A percentile compares a stretch with the other conserved stretches of the same genome.
Evolutionary conservation across 345 rosid species (phyloP).

Genomic region (Corchorus olitorius): DNA sequence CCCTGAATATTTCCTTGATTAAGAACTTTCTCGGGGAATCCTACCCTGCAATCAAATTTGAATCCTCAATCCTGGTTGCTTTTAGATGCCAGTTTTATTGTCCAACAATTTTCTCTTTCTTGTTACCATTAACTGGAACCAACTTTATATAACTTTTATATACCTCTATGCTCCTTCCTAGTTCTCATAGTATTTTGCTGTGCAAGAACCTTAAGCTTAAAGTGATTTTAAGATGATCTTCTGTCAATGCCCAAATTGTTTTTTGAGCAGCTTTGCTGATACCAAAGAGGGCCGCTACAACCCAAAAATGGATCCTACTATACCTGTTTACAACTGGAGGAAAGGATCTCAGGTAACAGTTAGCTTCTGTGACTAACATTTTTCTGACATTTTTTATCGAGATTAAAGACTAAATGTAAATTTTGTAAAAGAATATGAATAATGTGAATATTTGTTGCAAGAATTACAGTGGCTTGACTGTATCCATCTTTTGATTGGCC

Average conservation of each 20-base stretch:
- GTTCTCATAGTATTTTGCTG: neutral
- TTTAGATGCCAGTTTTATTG: neutral
- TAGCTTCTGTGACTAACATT: slow-evolving; percentile 18
- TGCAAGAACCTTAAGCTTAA: neutral
- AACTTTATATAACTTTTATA: neutral
- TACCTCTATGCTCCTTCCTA: neutral
- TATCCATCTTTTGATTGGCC: slow-evolving; percentile 21
- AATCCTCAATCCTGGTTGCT: neutral
- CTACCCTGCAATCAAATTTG: neutral
- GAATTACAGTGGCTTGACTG: neutral
- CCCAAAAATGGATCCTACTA: slow-evolving; percentile 79
- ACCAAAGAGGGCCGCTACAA: slow-evolving; percentile 95
- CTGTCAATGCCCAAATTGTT: slow-evolving; percentile 1
- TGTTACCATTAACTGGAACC: neutral
- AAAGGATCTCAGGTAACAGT: slow-evolving; percentile 92
- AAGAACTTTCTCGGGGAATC: neutral
- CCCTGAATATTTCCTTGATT: neutral
- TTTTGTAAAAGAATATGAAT: neutral
- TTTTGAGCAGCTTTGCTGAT: slow-evolving; percentile 85
- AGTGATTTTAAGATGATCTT: neutral
- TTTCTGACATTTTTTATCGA: slow-evolving; percentile 17
- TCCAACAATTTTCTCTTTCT: slow-evolving; percentile 7
- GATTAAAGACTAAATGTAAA: neutral
- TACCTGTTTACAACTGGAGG: slow-evolving; percentile 92
- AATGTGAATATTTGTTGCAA: slow-evolving; percentile 15